Base-by-base conservation (phyloP, 139 green algal genomes). In the Dunaliella sp. region DNA sequence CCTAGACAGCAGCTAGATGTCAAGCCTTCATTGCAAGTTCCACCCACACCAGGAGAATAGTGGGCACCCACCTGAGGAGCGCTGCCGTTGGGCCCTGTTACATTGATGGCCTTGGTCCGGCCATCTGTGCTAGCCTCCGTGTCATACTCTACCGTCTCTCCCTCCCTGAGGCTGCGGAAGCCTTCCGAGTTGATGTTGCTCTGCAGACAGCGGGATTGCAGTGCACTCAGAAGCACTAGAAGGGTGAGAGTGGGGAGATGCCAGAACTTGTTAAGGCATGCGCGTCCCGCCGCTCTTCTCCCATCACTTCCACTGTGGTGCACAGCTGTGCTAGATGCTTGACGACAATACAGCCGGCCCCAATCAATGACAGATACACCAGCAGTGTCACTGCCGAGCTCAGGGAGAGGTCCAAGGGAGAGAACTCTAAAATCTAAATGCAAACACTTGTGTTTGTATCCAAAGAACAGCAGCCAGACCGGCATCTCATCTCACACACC, bases 91-190 rank as follows among this genome's bases (percentile, higher is more conserved):
- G 96, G 96, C 0, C 97, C 97, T 0, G 97, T 98, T 3, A 99
- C 97, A 26, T 95, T 92, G 25, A 98, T 90, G 2, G 97, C 97
- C 87, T 98, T 98, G 72, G 92, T 95, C 28, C 96, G 91, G 34
- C 96, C 97, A 87, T 98, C 97, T 0, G 95, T 90, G 31, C 92
- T 91, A 33, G 89, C 85, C 78, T 98, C 96, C 32, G 98, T 91
- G 36, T 95, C 92, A 87, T 95, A 99, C 89, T 99, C 97, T 0
- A 99, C 97, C 33, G 88, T 84, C 90, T 99, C 97, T 22, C 93
- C 94, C 86, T 99, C 96, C 1, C 93, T 85, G 3, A 99, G 90
- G 91, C 93, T 97, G 31, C 97, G 92, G 87, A 98, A 99, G 84
- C 97, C 97, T 74, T 98, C 94, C 0, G 93, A 92, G 37, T 97